Evolutionary conservation across 371 early-diverging fungal species (phyloP), one percentile per base, ranked within the genome.

Genomic region (Actinomortierella wolfii): DNA sequence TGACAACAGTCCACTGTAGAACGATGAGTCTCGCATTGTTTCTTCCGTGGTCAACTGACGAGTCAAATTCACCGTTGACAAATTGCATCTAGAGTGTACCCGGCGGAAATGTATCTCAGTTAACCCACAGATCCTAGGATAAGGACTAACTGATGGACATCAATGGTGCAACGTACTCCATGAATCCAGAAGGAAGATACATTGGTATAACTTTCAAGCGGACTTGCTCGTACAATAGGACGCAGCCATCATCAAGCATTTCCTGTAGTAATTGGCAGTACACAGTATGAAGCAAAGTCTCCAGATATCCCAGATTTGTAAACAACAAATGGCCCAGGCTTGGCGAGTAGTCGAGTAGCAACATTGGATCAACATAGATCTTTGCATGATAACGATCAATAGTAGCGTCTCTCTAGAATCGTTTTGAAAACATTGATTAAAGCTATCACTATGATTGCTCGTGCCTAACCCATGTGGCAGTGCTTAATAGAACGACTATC

Each of bases 191-290:
- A 0, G 74, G 74, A 18, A 73, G 51, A 17, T 67, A 59, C 34
- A 41, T 25, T 44, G 66, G 17, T 0, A 57, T 53, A 17, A 73
- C 20, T 1, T 46, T 24, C 1, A 67, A 7, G 0, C 64, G 63
- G 4, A 73, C 63, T 24, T 67, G 67, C 18, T 73, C 67, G 1
- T 56, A 40, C 6, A 73, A 21, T 15, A 67, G 51, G 14, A 39
- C 9, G 13, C 49, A 45, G 1, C 56, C 54, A 0, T 57, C 60
- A 1, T 56, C 60, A 14, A 63, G 40, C 26, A 59, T 49, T 25
- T 59, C 51, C n/a, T 73, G 74, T 20, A 67, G n/a, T 20, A 73
- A 39, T 17, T 63, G 60, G 40, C 63, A 63, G 45, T 62, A 62
- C 29, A 59, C 57, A 2, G 49, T 9, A n/a, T 59, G 67, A 15